phyloP scores from a whole-genome alignment of 768 basidiomycete species.

The Rossbeevera mucosa region DNA sequence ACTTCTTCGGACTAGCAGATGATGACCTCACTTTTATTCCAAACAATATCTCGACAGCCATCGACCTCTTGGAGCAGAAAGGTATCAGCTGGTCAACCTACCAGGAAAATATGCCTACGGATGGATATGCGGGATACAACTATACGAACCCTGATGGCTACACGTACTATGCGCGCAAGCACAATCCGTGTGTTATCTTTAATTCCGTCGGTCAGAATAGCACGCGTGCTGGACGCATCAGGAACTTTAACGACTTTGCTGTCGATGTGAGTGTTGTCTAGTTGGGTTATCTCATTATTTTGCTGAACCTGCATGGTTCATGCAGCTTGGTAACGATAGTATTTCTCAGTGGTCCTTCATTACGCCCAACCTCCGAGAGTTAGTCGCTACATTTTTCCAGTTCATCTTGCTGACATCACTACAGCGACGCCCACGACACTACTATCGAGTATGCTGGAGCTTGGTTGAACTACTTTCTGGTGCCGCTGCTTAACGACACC shows the following conservation, averaged over 20 bases:
- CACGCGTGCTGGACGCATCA: conserved; percentile 39
- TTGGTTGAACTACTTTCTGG: conserved; percentile 50
- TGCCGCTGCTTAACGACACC: conserved; percentile 45
- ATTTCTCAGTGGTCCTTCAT: conserved; percentile 60
- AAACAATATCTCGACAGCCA: conserved; percentile 49
- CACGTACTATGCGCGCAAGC: conserved; percentile 53
- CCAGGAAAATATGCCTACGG: conserved; percentile 53
- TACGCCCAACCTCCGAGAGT: conserved; percentile 51
- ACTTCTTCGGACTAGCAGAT: conserved; percentile 46
- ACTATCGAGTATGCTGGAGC: conserved; percentile 41
- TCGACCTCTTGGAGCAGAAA: conserved; percentile 56
- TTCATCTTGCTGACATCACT: neutral
- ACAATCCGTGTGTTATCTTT: conserved; percentile 49
- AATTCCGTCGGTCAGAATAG: conserved; percentile 45
- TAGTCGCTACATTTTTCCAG: neutral
- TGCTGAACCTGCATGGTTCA: neutral
- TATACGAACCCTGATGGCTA: conserved; percentile 33
- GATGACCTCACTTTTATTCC: conserved; percentile 36
- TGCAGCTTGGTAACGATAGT: conserved; percentile 32
- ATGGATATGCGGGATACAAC: conserved; percentile 43
- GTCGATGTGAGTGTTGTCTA: conserved; percentile 37
- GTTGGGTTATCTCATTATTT: neutral
- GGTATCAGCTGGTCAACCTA: conserved; percentile 59
- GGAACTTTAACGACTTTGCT: conserved; percentile 63
- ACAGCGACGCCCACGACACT: conserved; percentile 61